Conservation (phyloP, 78 protist species). For the Emiliania huxleyi region DNA sequence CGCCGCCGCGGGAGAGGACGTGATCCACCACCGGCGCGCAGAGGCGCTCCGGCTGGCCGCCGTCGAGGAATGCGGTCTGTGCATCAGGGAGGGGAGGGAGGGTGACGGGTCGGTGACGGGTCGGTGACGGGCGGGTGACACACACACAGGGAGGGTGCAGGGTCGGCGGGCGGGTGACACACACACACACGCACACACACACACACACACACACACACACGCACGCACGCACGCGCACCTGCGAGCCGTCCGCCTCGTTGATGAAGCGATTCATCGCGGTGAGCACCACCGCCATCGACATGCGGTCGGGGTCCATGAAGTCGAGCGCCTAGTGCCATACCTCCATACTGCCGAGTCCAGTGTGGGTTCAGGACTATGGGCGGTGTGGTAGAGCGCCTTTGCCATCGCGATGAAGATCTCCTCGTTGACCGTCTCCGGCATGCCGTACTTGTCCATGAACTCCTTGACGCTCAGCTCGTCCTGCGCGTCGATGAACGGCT, state of each 20-base stretch:
- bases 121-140: too few relatives aligned
- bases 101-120: too few relatives aligned
- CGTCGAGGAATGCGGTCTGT: slow-evolving; percentile 60
- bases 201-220: too few relatives aligned
- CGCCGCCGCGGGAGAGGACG: slow-evolving; percentile 43
- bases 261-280: slow-evolving; percentile 53
- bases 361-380: too few relatives aligned
- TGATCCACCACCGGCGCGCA: slow-evolving; percentile 43
- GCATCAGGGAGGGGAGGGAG: background rate
- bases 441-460: slow-evolving; percentile 44
- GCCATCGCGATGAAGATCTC: slow-evolving; percentile 55
- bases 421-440: slow-evolving; percentile 43
- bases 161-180: too few relatives aligned
- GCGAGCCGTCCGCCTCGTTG: slow-evolving; percentile 23
- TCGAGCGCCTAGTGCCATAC: too few relatives aligned
- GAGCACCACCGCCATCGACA: slow-evolving; percentile 51
- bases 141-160: too few relatives aligned
- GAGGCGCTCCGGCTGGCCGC: slow-evolving; percentile 55
- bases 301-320: slow-evolving; percentile 57
- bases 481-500: slow-evolving; percentile 27
- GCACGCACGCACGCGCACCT: too few relatives aligned
- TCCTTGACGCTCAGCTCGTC: slow-evolving; percentile 20
- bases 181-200: too few relatives aligned
- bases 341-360: background rate
- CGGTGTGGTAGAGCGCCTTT: too few relatives aligned